Evolutionary conservation across 805 yeast species (phyloP).

Genomic region (Kazachstania africana): DNA sequence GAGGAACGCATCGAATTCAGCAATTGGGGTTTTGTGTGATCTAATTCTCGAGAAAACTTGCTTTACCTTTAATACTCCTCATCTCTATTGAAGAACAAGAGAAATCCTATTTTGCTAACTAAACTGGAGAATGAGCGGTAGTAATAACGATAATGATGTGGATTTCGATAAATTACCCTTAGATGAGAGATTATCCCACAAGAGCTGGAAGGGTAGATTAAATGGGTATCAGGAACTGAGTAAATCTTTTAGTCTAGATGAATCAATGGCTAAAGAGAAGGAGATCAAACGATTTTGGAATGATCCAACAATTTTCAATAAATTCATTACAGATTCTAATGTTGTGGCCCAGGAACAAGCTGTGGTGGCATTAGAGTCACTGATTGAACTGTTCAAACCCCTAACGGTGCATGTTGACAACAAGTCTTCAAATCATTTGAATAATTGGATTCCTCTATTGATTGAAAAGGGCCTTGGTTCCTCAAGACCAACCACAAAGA

Average conservation of each 20-base stretch:
- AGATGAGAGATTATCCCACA: constrained; percentile 53
- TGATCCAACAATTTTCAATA: constrained; percentile 44
- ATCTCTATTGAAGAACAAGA: no score
- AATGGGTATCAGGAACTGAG: constrained; percentile 65
- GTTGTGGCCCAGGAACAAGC: constrained; percentile 90
- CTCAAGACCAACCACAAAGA: constrained; percentile 61
- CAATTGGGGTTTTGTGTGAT: no score
- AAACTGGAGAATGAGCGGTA: no score
- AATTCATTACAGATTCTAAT: constrained; percentile 62
- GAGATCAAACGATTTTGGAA: constrained; percentile 26
- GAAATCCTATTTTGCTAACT: no score
- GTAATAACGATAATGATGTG: constrained; percentile 31
- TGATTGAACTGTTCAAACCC: constrained; percentile 11
- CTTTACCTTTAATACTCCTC: no score
- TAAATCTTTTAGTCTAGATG: constrained; percentile 34
- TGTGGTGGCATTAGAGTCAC: constrained; percentile 40
- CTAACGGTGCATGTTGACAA: not conserved
- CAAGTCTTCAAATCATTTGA: not conserved
- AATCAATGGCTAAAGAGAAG: constrained; percentile 1
- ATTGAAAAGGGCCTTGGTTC: constrained; percentile 79
- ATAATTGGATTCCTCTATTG: constrained; percentile 27
- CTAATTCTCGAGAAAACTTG: no score
- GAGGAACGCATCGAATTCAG: no score
- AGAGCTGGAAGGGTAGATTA: constrained; percentile 80
- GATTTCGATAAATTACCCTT: constrained; percentile 56